Base-by-base conservation (phyloP, 2,329 filamentous ascomycete species). In the Fusarium abutilonis region DNA sequence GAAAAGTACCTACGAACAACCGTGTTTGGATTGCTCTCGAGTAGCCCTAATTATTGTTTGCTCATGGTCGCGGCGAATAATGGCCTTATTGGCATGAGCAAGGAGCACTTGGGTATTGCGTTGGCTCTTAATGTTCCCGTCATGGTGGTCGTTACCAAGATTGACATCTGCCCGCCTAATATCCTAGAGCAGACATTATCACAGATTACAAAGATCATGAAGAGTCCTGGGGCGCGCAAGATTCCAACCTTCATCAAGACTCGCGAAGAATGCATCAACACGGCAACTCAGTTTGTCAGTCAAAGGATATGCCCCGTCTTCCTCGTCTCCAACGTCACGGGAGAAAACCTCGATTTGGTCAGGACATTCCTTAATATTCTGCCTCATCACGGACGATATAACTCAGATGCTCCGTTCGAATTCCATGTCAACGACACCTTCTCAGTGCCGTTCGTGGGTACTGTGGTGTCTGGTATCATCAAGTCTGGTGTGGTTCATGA, bases 31-130 rank as follows among this genome's bases (percentile, higher is more conserved):
- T 83, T 99, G 67, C 80, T 99, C 21, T 96, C 92, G 52, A 96
- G 92, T 77, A 96, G 93, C 79, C 95, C 95, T 0, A 97, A 98
- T 73, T 99, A 98, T 80, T 98, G 95, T 74, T 79, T 99, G 26
- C 86, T 99, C 43, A 99, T 99, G 95, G 95, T 99, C 0, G 95
- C 95, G 11, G 95, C 95, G 15, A 99, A 99, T 71, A 98, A 99
- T 73, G 95, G 95, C 4, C 81, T 99, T 41, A 91, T 98, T 42
- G 95, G 95, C 17, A 99, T 98, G 95, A 96, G 92, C 77, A 96
- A 96, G 82, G 95, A 99, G 79, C 95, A 99, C 76, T 80, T 99
- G 4, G 95, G 95, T 14, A 97, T 99, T 64, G 94, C 95, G 0
- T 81, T 98, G 29, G 93, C 95, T 1, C 82, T 99, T 47, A 98